These are phyloP conservation scores for Westerdykella ornata DNA, from an alignment of 2,329 filamentous ascomycete species.

Conservation along the genomic window DNA sequence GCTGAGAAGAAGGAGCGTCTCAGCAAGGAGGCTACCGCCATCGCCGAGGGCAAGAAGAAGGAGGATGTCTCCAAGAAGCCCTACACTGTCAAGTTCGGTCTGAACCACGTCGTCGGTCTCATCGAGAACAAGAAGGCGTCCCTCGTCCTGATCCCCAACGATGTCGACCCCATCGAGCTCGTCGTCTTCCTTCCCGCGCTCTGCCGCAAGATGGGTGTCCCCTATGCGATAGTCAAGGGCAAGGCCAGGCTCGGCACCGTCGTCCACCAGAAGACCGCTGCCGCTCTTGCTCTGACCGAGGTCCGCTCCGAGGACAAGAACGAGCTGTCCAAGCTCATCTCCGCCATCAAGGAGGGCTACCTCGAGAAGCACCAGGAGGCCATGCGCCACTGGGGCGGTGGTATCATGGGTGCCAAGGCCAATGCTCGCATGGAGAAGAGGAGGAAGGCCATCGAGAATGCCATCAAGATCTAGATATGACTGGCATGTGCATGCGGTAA, in stretches of 20 bases:
- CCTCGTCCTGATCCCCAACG: constrained; percentile 96
- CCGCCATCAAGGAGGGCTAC: constrained; percentile 97
- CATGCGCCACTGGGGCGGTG: constrained; percentile 95
- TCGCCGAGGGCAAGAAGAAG: constrained; percentile 99
- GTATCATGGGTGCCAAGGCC: constrained; percentile 98
- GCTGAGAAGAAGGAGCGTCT: constrained; percentile 99
- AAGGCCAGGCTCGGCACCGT: constrained; percentile 98
- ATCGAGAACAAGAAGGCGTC: constrained; percentile 94
- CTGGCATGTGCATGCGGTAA: constrained; percentile 14
- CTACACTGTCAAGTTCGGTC: constrained; percentile 98
- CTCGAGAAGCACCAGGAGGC: constrained; percentile 88
- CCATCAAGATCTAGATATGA: constrained; percentile 87
- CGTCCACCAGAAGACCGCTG: constrained; percentile 99
- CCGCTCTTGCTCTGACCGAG: constrained; percentile 92
- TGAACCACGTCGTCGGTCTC: constrained; percentile 77
- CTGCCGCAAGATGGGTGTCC: constrained; percentile 98
- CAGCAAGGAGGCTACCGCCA: constrained; percentile 93
- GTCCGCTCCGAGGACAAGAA: constrained; percentile 97
- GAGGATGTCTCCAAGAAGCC: constrained; percentile 98
- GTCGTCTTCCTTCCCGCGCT: constrained; percentile 98
- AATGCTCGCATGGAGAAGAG: constrained; percentile 72
- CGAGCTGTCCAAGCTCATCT: constrained; percentile 94
- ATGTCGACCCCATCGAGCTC: constrained; percentile 98
- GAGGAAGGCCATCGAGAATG: constrained; percentile 85
- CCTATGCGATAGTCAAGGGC: constrained; percentile 99